Evolutionary conservation across 2,329 filamentous ascomycete species (phyloP).

Genomic region (Thelonectria rubi): DNA sequence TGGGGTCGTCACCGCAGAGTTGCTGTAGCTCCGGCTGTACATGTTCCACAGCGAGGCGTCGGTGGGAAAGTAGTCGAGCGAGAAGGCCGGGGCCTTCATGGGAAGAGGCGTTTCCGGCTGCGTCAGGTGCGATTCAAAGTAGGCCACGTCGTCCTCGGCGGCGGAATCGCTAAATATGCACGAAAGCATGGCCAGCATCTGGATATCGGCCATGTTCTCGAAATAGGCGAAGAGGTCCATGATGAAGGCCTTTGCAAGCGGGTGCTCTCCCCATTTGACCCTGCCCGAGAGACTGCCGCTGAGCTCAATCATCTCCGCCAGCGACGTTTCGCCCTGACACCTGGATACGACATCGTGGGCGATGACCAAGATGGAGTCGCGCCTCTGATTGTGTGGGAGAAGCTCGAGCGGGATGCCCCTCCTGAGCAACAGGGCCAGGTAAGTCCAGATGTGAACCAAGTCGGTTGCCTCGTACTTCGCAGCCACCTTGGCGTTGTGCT

Average conservation of each 20-base stretch:
- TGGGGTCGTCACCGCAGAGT: slow-evolving; percentile 66
- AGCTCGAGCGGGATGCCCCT: slow-evolving; percentile 78
- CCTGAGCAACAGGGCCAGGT: slow-evolving; percentile 79
- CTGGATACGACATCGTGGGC: slow-evolving; percentile 67
- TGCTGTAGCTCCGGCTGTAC: slow-evolving; percentile 61
- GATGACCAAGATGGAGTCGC: slow-evolving; percentile 73
- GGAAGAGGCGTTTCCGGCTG: slow-evolving; percentile 70
- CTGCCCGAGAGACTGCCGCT: slow-evolving; percentile 59
- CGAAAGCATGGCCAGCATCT: slow-evolving; percentile 77
- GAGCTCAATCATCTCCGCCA: slow-evolving; percentile 24
- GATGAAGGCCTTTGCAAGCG: slow-evolving; percentile 69
- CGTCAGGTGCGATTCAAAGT: slow-evolving; percentile 64
- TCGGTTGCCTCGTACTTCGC: slow-evolving; percentile 75
- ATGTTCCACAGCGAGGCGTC: slow-evolving; percentile 64
- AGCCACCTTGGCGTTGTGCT: slow-evolving; percentile 83
- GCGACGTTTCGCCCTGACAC: slow-evolving; percentile 31
- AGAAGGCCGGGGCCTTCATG: slow-evolving; percentile 73
- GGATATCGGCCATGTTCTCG: slow-evolving; percentile 69
- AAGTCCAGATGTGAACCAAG: slow-evolving; percentile 83
- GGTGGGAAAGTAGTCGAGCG: slow-evolving; percentile 72
- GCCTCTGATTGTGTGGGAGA: slow-evolving; percentile 61
- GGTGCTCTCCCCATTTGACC: slow-evolving; percentile 75
- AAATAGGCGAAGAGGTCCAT: slow-evolving; percentile 70
- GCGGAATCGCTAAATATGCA: slow-evolving; percentile 73
- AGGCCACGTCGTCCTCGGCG: slow-evolving; percentile 63